Conservation (phyloP, 1,139 yeast species). For the Geotrichum bryndzae region DNA sequence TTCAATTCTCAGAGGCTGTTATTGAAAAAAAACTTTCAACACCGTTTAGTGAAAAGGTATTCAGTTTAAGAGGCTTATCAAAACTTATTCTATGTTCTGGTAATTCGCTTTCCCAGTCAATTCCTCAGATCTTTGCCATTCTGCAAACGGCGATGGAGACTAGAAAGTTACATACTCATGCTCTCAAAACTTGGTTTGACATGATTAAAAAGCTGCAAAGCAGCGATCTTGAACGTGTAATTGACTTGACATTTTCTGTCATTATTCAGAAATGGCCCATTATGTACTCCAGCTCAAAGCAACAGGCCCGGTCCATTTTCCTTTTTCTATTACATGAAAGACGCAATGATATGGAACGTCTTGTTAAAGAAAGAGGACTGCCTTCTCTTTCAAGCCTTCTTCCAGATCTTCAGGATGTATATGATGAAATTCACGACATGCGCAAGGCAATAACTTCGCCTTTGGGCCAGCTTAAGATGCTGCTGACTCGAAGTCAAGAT, state of each 20-base stretch:
- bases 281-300: slow-evolving; percentile 28
- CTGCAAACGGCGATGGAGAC: slow-evolving; percentile 73
- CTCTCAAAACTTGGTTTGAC: slow-evolving; percentile 63
- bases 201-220: slow-evolving; percentile 41
- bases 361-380: slow-evolving; percentile 22
- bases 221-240: slow-evolving; percentile 50
- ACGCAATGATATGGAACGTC: slow-evolving; percentile 12
- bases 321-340: slow-evolving; percentile 20
- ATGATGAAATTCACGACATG: slow-evolving; percentile 10
- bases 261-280: slow-evolving; percentile 58
- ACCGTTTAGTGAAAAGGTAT: slow-evolving; percentile 65
- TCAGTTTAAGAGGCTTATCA: slow-evolving; percentile 68
- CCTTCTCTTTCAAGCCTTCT: slow-evolving; percentile 26
- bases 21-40: slow-evolving; percentile 67
- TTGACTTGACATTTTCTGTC: slow-evolving; percentile 52
- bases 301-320: slow-evolving; percentile 22
- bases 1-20: slow-evolving; percentile 69
- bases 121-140: slow-evolving; percentile 86
- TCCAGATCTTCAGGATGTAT: slow-evolving; percentile 24
- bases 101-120: slow-evolving; percentile 59
- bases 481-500: slow-evolving; percentile 48
- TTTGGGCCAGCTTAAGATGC: slow-evolving; percentile 5
- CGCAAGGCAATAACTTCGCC: neutral
- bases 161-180: slow-evolving; percentile 52
- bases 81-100: slow-evolving; percentile 60